Evolutionary conservation across 2,329 filamentous ascomycete genomes (phyloP).

Genomic region (Biscogniauxia mediterranea): DNA sequence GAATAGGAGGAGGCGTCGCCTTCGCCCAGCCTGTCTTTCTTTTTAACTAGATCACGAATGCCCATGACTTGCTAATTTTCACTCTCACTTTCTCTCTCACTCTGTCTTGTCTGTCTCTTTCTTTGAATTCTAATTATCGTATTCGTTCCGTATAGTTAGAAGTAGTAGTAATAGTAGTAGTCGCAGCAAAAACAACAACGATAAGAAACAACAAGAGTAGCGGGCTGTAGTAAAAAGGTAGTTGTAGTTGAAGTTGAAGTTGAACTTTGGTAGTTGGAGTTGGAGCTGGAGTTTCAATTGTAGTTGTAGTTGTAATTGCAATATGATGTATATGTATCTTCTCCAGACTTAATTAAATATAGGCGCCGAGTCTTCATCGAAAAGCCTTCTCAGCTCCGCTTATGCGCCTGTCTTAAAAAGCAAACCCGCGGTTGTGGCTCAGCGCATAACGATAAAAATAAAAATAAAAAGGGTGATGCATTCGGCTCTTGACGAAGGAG

Average conservation of each 20-base stretch:
- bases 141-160: too few species aligned
- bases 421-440: conserved; percentile 14
- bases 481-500: conserved; percentile 2
- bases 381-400: conserved; percentile 6
- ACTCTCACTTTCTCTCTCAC: not conserved
- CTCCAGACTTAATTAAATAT: conserved; percentile 1
- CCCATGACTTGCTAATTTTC: conserved; percentile 42
- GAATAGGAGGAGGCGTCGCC: conserved; percentile 35
- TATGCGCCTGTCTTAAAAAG: conserved; percentile 11
- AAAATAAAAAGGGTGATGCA: conserved; percentile 2
- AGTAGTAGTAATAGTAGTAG: too few species aligned
- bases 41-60: conserved; percentile 52
- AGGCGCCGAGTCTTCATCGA: conserved; percentile 3
- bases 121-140: too few species aligned
- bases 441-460: conserved; percentile 5
- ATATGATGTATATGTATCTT: not conserved
- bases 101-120: too few species aligned
- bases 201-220: too few species aligned
- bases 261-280: too few species aligned
- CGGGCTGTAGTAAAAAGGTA: too few species aligned
- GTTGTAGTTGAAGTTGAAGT: too few species aligned
- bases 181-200: too few species aligned
- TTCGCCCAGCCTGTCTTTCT: conserved; percentile 47
- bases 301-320: too few species aligned
- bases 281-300: too few species aligned